Percentiles rank a stretch among this genome's conserved stretches.
These are phyloP conservation scores for Boeremia lycopersici DNA, from an alignment of 2,329 filamentous ascomycete genomes.

Conservation along the genomic window DNA sequence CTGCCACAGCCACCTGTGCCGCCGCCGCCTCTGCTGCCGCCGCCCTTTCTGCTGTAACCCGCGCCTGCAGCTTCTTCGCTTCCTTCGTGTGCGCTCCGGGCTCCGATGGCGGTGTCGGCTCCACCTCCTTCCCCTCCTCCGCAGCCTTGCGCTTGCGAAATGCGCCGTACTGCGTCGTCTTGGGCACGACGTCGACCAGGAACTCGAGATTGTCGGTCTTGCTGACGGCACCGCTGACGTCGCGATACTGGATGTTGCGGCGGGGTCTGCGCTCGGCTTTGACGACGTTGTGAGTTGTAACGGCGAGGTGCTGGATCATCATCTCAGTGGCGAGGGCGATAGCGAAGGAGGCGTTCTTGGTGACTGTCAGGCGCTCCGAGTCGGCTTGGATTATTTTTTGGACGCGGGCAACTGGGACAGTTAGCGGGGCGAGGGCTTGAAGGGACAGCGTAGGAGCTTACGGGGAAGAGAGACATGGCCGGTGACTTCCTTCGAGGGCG, in stretches of 20 bases:
- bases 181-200: conserved; percentile 86
- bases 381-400: conserved; percentile 95
- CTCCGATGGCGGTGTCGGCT: too few relatives aligned
- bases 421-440: conserved; percentile 4
- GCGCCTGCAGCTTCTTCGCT: conserved; percentile 41
- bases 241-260: conserved; percentile 93
- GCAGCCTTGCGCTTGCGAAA: conserved; percentile 67
- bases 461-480: conserved; percentile 84
- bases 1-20: not conserved
- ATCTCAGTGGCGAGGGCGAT: conserved; percentile 94
- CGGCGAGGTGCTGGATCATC: conserved; percentile 90
- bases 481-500: conserved; percentile 79
- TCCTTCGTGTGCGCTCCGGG: not conserved
- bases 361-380: conserved; percentile 76
- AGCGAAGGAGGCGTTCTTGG: conserved; percentile 91
- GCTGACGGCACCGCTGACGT: conserved; percentile 84
- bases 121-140: conserved; percentile 33
- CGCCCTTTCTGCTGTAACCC: not conserved
- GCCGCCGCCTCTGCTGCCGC: not conserved
- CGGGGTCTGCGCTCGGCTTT: conserved; percentile 91
- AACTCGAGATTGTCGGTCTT: conserved; percentile 96
- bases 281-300: conserved; percentile 84
- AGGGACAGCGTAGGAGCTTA: conserved; percentile 55
- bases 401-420: conserved; percentile 77
- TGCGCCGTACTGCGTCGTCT: conserved; percentile 79